Evolutionary conservation across 73 alveolate genomes (phyloP), one percentile per base, ranked within the genome.

Genomic region (Paramecium octaurelia): DNA sequence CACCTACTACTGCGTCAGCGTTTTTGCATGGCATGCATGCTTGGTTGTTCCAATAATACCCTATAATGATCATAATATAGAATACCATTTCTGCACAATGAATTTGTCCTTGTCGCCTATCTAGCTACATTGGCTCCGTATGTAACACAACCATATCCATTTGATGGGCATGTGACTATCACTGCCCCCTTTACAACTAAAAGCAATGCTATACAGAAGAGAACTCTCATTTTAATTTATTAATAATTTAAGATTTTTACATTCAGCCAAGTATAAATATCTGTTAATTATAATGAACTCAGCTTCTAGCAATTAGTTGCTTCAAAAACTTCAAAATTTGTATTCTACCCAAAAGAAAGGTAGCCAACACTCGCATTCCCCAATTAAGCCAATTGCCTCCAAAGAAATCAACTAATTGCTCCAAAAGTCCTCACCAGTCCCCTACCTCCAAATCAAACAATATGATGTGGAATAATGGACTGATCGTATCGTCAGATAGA

Each of bases 281-380:
- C 84, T 64, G 84, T 64, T 64, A 64, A 64, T 64, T 64, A 64
- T 31, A 64, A 64, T 64, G 84, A 64, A 64, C 46, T 64, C 84
- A 64, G 84, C 84, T 64, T 64, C 84, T 31, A 64, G 84, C 84
- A 64, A 64, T 64, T 64, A 27, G 27, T 64, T 64, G 84, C 84
- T 64, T 12, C 84, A 64, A 31, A 64, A 64, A 64, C 84, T 64
- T 64, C 84, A 64, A 64, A 27, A 64, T 34, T 34, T 64, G 42
- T 64, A 64, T 34, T 64, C 84, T 24, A 64, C 50, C 2, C 4
- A 64, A 27, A 64, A 64, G 46, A 64, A 64, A 34, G 42, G 50
- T 3, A 64, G 46, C 29, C 50, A 64, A 64, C 42, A 27, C 84
- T 64, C 84, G 2, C 34, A 54, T n/a, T 27, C 84, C 1, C 50